phyloP scores from a whole-genome alignment of 805 yeast genomes.

The Wickerhamomyces tratensis region DNA sequence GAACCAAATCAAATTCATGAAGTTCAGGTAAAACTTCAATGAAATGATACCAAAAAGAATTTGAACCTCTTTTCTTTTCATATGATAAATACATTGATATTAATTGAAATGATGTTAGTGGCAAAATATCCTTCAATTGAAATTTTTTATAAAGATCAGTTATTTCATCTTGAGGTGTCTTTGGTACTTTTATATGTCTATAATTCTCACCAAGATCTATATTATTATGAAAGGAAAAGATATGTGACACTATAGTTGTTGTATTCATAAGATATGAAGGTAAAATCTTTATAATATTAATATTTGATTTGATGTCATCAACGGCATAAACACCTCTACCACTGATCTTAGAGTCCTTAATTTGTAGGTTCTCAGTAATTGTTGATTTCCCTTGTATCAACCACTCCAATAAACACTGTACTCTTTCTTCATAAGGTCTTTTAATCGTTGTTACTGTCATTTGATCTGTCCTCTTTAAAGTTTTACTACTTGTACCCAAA shows the following conservation, averaged over 20 bases:
- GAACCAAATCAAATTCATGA: constrained; percentile 44
- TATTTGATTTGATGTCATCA: constrained; percentile 26
- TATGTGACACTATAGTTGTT: constrained; percentile 38
- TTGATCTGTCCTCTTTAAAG: too few species aligned
- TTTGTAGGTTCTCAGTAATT: constrained; percentile 30
- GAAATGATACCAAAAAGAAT: constrained; percentile 63
- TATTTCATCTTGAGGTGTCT: constrained; percentile 9
- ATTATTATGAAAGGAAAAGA: constrained; percentile 23
- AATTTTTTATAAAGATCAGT: constrained; percentile 9
- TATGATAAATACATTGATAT: constrained; percentile 38
- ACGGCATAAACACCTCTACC: constrained; percentile 60
- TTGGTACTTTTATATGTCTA: constrained; percentile 8
- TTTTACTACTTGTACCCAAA: too few species aligned
- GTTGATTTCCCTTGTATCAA: constrained; percentile 7
- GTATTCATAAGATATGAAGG: constrained; percentile 49
- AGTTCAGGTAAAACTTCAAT: constrained; percentile 50
- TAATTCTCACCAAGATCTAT: constrained; percentile 1
- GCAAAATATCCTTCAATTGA: constrained; percentile 22
- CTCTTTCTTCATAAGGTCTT: not conserved
- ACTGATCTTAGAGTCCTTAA: constrained; percentile 31
- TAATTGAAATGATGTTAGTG: constrained; percentile 51
- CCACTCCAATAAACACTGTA: not conserved
- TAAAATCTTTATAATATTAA: constrained; percentile 46
- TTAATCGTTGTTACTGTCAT: not conserved
- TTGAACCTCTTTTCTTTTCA: constrained; percentile 28